A percentile compares a stretch with the other conserved stretches of the same genome.
These are phyloP conservation scores for Scytalidium lignicola DNA, from an alignment of 2,329 filamentous ascomycete species.

Conservation along the genomic window DNA sequence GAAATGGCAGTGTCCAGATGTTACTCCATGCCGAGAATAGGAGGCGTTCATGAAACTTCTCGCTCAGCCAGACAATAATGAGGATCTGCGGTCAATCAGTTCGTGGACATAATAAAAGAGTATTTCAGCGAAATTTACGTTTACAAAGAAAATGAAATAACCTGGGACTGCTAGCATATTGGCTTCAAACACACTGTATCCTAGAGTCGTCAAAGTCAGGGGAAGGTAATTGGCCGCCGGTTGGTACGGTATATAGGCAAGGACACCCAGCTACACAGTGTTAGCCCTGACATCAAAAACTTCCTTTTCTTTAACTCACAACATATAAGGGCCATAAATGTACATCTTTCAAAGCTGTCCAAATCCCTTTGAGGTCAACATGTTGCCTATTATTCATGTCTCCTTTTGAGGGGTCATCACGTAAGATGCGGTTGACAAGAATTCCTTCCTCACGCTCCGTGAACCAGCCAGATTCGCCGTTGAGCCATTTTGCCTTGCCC, in stretches of 20 bases:
- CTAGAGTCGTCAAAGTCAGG: conserved; percentile 18
- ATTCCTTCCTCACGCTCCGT: conserved; percentile 56
- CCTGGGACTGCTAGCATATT: conserved; percentile 39
- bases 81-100: no score
- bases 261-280: conserved; percentile 23
- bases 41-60: no score
- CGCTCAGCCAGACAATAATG: no score
- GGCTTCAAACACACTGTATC: conserved; percentile 33
- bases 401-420: conserved; percentile 46
- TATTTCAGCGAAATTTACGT: no score
- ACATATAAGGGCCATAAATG: conserved; percentile 47
- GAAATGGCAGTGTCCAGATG: conserved; percentile 34
- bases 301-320: no score
- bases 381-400: conserved; percentile 46
- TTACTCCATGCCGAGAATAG: conserved; percentile 13
- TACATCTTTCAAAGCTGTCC: conserved; percentile 43
- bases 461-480: conserved; percentile 30
- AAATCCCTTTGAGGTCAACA: conserved; percentile 38
- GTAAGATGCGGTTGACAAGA: conserved; percentile 54
- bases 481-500: conserved; percentile 59
- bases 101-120: no score
- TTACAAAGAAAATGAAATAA: conserved; percentile 16
- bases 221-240: conserved; percentile 17
- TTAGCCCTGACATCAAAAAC: no score
- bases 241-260: conserved; percentile 17